phyloP scores from a whole-genome alignment of 1,284 basidiomycete species.

The Heliocybe sulcata region DNA sequence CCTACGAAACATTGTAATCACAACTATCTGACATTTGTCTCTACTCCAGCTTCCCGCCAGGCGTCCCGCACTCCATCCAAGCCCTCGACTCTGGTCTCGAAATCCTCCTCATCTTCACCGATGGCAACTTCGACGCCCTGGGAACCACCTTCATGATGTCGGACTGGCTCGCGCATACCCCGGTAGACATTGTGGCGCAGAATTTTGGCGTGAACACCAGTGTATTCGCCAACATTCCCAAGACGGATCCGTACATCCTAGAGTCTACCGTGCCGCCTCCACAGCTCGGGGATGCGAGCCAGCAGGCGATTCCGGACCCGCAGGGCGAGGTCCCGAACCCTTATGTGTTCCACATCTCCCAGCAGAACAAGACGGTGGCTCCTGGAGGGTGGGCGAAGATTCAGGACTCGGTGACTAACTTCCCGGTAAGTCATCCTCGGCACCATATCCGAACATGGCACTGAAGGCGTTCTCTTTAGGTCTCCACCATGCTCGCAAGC shows the following conservation, averaged over 20 bases:
- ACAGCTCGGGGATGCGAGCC: constrained; percentile 14
- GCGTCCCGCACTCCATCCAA: constrained; percentile 19
- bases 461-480: background rate
- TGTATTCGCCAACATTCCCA: constrained; percentile 16
- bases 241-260: constrained; percentile 19
- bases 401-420: constrained; percentile 20
- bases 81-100: constrained; percentile 20
- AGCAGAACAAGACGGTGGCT: constrained; percentile 15
- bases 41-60: constrained; percentile 16
- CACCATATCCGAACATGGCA: background rate
- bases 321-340: constrained; percentile 17
- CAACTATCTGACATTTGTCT: background rate
- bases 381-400: constrained; percentile 21
- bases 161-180: constrained; percentile 21
- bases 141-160: constrained; percentile 23
- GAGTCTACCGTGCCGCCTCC: constrained; percentile 14
- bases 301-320: constrained; percentile 18
- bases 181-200: constrained; percentile 19
- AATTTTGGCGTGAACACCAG: constrained; percentile 17
- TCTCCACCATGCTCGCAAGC: constrained; percentile 16
- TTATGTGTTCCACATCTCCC: constrained; percentile 19
- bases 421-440: constrained; percentile 8
- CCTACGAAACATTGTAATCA: background rate
- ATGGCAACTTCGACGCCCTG: constrained; percentile 21
- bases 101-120: constrained; percentile 20